These are phyloP conservation scores for Hibiscus trionum DNA, from an alignment of 345 rosid species.

Conservation along the genomic window DNA sequence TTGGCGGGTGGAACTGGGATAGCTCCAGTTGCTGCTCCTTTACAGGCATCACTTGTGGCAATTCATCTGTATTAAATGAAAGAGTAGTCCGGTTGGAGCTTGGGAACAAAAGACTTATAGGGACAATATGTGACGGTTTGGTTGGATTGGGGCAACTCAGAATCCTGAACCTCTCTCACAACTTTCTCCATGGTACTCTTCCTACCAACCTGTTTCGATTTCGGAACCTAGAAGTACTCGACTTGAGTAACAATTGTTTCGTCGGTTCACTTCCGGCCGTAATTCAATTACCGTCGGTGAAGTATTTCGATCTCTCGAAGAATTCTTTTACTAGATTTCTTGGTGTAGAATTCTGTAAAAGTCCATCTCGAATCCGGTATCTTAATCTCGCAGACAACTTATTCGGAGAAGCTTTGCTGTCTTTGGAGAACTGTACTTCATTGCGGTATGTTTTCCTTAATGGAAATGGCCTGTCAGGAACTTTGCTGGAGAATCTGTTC, in stretches of 20 bases:
- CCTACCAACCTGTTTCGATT: slow-evolving; percentile 17
- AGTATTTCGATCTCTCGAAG: slow-evolving; percentile 20
- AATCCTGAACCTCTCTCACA: slow-evolving; percentile 27
- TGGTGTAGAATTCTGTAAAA: slow-evolving; percentile 11
- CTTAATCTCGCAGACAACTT: slow-evolving; percentile 22
- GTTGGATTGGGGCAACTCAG: slow-evolving; percentile 19
- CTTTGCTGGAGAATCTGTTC: slow-evolving; percentile 17
- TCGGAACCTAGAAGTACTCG: slow-evolving; percentile 23
- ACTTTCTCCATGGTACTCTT: slow-evolving; percentile 6
- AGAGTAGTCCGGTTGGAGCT: slow-evolving; percentile 26
- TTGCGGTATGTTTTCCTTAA: slow-evolving; percentile 19
- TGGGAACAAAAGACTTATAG: slow-evolving; percentile 12
- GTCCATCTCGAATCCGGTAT: slow-evolving; percentile 11
- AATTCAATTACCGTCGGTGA: slow-evolving; percentile 11
- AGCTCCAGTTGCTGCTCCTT: slow-evolving; percentile 23
- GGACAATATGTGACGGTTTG: slow-evolving; percentile 17
- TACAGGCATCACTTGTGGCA: slow-evolving; percentile 21
- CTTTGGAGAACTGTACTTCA: slow-evolving; percentile 23
- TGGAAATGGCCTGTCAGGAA: slow-evolving; percentile 23
- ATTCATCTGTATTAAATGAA: neutral
- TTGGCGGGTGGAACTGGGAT: slow-evolving; percentile 15
- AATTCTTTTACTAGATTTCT: slow-evolving; percentile 17
- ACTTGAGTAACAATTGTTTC: slow-evolving; percentile 20
- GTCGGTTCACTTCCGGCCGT: slow-evolving; percentile 3
- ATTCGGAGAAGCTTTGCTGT: slow-evolving; percentile 14